Evolutionary conservation across 805 yeast genomes (phyloP).

Genomic region (Cephaloascus albidus): DNA sequence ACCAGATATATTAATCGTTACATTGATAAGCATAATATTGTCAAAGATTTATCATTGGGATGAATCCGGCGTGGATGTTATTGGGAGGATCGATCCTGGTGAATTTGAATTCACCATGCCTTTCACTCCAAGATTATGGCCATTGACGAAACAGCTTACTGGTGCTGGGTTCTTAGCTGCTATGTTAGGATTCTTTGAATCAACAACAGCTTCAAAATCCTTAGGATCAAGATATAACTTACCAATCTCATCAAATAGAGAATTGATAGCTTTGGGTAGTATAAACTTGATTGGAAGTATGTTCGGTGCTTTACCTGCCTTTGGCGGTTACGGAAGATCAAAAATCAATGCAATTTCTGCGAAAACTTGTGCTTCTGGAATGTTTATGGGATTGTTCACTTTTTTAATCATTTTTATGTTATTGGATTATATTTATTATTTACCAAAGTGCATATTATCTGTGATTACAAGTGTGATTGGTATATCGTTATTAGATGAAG

Average conservation of each 20-base stretch:
- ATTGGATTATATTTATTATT: conserved; percentile 22
- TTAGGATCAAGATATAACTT: conserved; percentile 30
- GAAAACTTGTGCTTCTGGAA: conserved; percentile 29
- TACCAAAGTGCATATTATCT: conserved; percentile 30
- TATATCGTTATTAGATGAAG: conserved; percentile 28
- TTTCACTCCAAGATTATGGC: conserved; percentile 14
- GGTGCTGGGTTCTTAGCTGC: conserved; percentile 28
- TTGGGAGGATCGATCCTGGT: conserved; percentile 20
- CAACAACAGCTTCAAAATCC: conserved; percentile 35
- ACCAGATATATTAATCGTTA: conserved; percentile 30
- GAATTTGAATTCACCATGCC: conserved; percentile 14
- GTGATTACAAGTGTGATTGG: conserved; percentile 35
- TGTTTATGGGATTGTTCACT: conserved; percentile 30
- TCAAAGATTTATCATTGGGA: conserved; percentile 25
- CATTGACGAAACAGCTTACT: conserved; percentile 20
- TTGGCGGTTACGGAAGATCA: conserved; percentile 36
- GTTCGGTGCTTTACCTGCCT: conserved; percentile 33
- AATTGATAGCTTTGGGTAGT: conserved; percentile 32
- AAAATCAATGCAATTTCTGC: conserved; percentile 36
- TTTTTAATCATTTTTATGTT: conserved; percentile 19
- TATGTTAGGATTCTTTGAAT: conserved; percentile 36
- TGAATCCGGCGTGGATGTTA: conserved; percentile 20
- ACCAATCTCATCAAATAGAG: conserved; percentile 34
- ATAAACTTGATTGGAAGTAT: conserved; percentile 24
- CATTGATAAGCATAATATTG: conserved; percentile 18